phyloP scores from a whole-genome alignment of 1,284 basidiomycete species.

The Vanrija sp. region DNA sequence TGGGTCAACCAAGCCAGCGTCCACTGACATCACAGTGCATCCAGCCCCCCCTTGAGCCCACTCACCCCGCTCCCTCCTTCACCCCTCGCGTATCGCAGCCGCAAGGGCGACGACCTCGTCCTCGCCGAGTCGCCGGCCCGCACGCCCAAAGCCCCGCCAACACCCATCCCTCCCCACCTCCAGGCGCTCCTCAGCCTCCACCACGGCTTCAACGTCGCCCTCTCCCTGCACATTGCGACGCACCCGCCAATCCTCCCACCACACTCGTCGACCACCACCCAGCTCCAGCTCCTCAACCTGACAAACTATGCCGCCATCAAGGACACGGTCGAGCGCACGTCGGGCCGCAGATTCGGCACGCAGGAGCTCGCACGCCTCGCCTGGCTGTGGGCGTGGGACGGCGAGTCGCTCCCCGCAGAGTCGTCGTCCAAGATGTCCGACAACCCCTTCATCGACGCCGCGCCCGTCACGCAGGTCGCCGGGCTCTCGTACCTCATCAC shows the following conservation, averaged over 20 bases:
- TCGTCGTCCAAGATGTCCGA: slow-evolving; percentile 20
- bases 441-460: slow-evolving; percentile 16
- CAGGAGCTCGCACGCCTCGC: slow-evolving; percentile 44
- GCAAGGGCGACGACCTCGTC: not conserved
- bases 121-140: not conserved
- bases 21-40: not conserved
- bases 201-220: slow-evolving; percentile 45
- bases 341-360: slow-evolving; percentile 39
- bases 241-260: slow-evolving; percentile 48
- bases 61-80: not conserved
- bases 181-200: slow-evolving; percentile 44
- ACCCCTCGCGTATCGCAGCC: not conserved
- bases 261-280: slow-evolving; percentile 28
- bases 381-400: slow-evolving; percentile 50
- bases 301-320: slow-evolving; percentile 42
- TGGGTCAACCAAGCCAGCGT: not conserved
- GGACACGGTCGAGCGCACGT: slow-evolving; percentile 44
- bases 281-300: slow-evolving; percentile 38
- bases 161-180: slow-evolving; percentile 40
- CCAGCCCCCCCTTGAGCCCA: not conserved
- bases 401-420: slow-evolving; percentile 25
- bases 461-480: not conserved
- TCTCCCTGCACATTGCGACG: slow-evolving; percentile 46
- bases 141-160: not conserved
- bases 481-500: slow-evolving; percentile 43